These are phyloP conservation scores for Castanea mollissima DNA, from an alignment of 306 rosid species.

Conservation along the genomic window DNA sequence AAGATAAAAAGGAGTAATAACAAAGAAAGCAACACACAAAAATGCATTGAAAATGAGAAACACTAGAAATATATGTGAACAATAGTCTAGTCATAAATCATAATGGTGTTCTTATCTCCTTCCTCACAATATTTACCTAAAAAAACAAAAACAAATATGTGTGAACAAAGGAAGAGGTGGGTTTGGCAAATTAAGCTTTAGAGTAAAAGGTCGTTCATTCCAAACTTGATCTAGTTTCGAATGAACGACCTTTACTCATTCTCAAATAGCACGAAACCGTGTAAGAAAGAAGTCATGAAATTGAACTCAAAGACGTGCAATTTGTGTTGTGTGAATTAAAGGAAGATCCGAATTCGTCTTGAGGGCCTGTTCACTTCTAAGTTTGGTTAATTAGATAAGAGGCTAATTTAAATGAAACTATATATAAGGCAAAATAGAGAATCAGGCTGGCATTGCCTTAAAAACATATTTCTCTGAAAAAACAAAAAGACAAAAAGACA, in stretches of 20 bases:
- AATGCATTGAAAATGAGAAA: no score
- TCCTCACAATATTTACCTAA: no score
- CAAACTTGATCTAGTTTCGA: background rate
- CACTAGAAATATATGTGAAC: no score
- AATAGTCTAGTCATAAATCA: no score
- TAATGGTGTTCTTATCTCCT: no score
- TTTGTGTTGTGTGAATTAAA: constrained; percentile 13
- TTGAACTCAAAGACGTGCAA: background rate
- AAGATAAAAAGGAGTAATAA: no score
- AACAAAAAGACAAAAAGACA: constrained; percentile 27
- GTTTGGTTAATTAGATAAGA: constrained; percentile 18
- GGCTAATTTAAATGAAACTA: constrained; percentile 7
- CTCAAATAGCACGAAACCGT: background rate
- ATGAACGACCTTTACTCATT: background rate
- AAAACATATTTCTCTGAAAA: constrained; percentile 17
- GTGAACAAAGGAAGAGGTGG: no score
- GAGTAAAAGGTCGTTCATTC: no score
- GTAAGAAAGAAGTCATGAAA: background rate
- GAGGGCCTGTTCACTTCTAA: background rate
- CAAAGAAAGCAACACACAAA: no score
- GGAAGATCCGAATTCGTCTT: constrained; percentile 30
- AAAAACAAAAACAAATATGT: no score
- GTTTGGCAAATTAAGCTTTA: no score
- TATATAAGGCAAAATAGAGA: background rate
- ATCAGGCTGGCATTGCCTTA: constrained; percentile 21